Evolutionary conservation across 441 rosid genomes (phyloP), one percentile per base, ranked within the genome.

Genomic region (Pelargonium citronellum): DNA sequence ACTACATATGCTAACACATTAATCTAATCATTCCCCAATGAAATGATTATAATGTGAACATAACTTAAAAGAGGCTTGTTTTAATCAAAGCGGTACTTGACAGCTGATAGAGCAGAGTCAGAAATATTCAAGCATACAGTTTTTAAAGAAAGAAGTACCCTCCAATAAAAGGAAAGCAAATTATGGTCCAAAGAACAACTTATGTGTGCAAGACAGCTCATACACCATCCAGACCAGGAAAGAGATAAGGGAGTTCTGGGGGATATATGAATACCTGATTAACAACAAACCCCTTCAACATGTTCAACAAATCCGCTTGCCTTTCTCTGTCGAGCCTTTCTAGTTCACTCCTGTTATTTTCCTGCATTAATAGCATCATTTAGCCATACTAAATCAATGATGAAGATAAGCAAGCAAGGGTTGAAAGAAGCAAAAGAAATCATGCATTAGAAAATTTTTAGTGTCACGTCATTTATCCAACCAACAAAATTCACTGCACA

Each of bases 271-370:
- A 64, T 82, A 94, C 97, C 97, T 94, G 96, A 79, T 84, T 94
- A 75, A 76, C 87, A 68, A 87, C 95, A 84, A 91, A 91, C 7
- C 99, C 98, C 76, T 89, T 91, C 85, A 94, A 74, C 97, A 90
- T 91, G 82, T 82, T 89, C 78, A 85, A 72, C 73, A 91, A 87
- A 82, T 91, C 96, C 0, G 84, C 80, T 11, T 83, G 90, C 71
- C 96, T 90, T 85, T 91, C 98, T 69, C 73, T 81, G 64, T 86
- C 94, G 51, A 94, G 81, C 90, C 98, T 86, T 76, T 91, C 97
- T 70, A 91, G 86, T 82, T 94, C 97, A 62, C 55, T 80, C 84
- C 80, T 69, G 76, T 94, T 94, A 74, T 91, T 90, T 81, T 89
- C 96, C 97, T 90, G 88, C 66, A 79, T 73, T 66, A 37, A 44